phyloP scores from a whole-genome alignment of 106 monocot genomes.

The Phalaenopsis equestris region DNA sequence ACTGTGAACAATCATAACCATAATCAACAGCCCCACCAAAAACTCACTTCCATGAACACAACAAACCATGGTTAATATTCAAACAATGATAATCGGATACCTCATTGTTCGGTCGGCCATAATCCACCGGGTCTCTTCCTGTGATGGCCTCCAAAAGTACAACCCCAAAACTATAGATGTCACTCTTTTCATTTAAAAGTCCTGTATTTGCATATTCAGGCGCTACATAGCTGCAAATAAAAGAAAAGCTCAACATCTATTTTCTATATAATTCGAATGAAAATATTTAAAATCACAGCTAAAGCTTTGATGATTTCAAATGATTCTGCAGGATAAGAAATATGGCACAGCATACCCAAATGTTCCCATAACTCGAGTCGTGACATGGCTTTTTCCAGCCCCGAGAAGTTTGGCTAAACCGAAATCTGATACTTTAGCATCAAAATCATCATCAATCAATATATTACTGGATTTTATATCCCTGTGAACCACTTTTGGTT shows the following conservation, averaged over 20 bases:
- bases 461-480: constrained; percentile 64
- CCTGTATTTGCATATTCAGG: constrained; percentile 98
- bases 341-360: constrained; percentile 33
- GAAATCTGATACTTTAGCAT: constrained; percentile 61
- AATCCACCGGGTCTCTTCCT: constrained; percentile 95
- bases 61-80: not conserved
- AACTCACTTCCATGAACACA: not conserved
- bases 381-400: constrained; percentile 57
- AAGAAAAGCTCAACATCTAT: not conserved
- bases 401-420: constrained; percentile 60
- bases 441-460: constrained; percentile 52
- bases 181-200: constrained; percentile 92
- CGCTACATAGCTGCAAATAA: constrained; percentile 73
- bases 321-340: constrained; percentile 1
- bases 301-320: not conserved
- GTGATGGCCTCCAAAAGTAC: constrained; percentile 86
- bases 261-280: not conserved
- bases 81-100: constrained; percentile 16
- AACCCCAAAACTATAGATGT: constrained; percentile 93
- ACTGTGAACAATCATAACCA: not conserved
- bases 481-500: constrained; percentile 59
- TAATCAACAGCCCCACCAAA: not conserved
- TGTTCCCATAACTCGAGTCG: constrained; percentile 63
- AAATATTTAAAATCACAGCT: not conserved
- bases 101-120: constrained; percentile 77